Base-by-base conservation (phyloP, 2,329 filamentous ascomycete species). In the Pezicula rhizophila region DNA sequence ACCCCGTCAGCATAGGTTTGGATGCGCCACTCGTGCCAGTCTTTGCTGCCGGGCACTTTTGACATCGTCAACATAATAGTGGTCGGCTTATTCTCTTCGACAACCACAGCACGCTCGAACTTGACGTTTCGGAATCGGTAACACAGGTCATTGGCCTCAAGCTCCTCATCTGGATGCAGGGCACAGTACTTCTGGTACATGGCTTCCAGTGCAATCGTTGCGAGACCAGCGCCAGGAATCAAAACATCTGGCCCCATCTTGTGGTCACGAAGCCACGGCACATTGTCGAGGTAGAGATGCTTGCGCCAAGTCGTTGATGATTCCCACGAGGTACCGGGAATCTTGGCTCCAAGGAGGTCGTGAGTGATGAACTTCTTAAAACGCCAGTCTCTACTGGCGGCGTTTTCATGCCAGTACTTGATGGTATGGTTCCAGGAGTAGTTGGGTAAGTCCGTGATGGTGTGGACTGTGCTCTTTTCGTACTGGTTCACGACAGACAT, bases 341-440 rank as follows among this genome's bases (percentile, higher is more conserved):
- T 45, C 45, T 47, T 52, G 26, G n/a, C 38, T 25, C 77, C 77
- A 33, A 79, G 73, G 2, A 79, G 67, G 50, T 79, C 76, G 42
- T 74, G 70, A 17, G 72, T 67, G 3, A 68, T 67, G 46, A 68
- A 69, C 31, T 68, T 63, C 12, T 72, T 66, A 51, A 72, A 70
- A 2, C 75, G 68, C 50, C 70, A 70, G 17, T 71, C 67, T n/a
- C 63, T 59, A 17, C 71, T 73, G 2, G 75, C 58, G 37, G 72
- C 69, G 2, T 72, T 74, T 51, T 80, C 76, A 50, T 74, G 68
- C 76, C 77, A 80, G 57, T 78, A 77, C 0, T 60, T 63, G 31
- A 68, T 73, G n/a, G 63, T 60, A 49, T 79, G 76, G 25, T 79
- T 76, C 76, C 76, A 80, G 1, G 70, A 66, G 50, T 80, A 80